Base-by-base conservation (phyloP, 805 yeast genomes). In the Clavispora asparagi region DNA sequence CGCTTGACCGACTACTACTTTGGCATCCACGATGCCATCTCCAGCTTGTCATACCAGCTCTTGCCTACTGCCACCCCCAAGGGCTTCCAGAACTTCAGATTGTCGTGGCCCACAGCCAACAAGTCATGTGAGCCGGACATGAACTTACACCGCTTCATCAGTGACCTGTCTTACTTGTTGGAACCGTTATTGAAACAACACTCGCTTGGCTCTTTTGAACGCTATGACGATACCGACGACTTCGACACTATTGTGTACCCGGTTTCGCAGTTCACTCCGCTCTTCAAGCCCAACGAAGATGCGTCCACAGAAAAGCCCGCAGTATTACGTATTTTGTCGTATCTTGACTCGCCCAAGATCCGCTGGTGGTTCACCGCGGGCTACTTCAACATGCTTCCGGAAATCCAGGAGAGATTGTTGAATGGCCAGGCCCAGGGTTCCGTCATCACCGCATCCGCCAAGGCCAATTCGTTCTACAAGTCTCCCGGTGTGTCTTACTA, bases 301-400 rank as follows among this genome's bases (percentile, higher is more conserved):
- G 49, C 53, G 25, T 89, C 97, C 1, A 94, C 97, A 0, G 99
- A 94, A 60, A 82, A 84, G 52, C 82, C 82, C 7, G 81, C 87
- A 0, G 68, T 92, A 29, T 64, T 86, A 35, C 68, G 83, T 28
- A 62, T 87, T 4, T 68, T 87, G 37, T 75, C 87, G 3, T 74
- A 73, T 48, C 68, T 80, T 42, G 80, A 80, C 56, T 70, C 81
- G 36, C 74, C 81, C 25, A 58, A 67, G 11, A 74, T 83, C 26
- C 74, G 73, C 43, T 92, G 96, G 95, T 78, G 87, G 53, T 83
- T 94, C 57, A 94, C 99, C 0, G 97, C 98, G 0, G 99, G 99
- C 2, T 94, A 94, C 63, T 94, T 94, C 72, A 94, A 94, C 63
- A 84, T 94, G 81, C 78, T 84, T 35, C 87, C 95, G 0, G 81